Conservation (phyloP, 2,329 filamentous ascomycete genomes). For the Oidium heveae region DNA sequence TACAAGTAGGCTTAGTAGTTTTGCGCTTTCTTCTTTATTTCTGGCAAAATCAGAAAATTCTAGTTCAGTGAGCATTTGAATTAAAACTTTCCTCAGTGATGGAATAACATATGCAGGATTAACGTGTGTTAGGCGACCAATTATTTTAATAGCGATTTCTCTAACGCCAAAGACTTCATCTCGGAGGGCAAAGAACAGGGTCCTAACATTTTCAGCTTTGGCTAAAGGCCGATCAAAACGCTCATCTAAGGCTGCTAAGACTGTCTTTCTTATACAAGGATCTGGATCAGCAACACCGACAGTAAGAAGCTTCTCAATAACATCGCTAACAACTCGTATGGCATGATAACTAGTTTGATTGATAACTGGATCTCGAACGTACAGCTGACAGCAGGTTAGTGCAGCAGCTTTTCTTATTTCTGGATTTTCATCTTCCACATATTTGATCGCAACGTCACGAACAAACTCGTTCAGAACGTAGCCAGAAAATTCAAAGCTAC, state of each 20-base stretch:
- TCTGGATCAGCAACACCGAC: slow-evolving; percentile 86
- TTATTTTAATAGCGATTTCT: slow-evolving; percentile 87
- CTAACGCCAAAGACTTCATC: slow-evolving; percentile 83
- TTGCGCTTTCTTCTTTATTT: slow-evolving; percentile 91
- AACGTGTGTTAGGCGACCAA: slow-evolving; percentile 68
- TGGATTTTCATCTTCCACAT: slow-evolving; percentile 85
- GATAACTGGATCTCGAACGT: slow-evolving; percentile 88
- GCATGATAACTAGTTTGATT: slow-evolving; percentile 95
- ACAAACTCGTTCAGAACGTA: slow-evolving; percentile 97
- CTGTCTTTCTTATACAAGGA: slow-evolving; percentile 65
- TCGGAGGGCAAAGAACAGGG: slow-evolving; percentile 82
- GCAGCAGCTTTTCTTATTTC: slow-evolving; percentile 87
- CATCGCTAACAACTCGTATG: slow-evolving; percentile 88
- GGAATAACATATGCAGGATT: slow-evolving; percentile 97
- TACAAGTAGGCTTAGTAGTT: slow-evolving; percentile 74
- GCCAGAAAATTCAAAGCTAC: slow-evolving; percentile 88
- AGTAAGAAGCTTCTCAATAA: slow-evolving; percentile 87
- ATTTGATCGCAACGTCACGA: slow-evolving; percentile 90
- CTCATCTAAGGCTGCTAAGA: slow-evolving; percentile 69
- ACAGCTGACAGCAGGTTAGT: slow-evolving; percentile 91
- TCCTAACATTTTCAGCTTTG: slow-evolving; percentile 91
- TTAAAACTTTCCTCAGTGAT: slow-evolving; percentile 75
- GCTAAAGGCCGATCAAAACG: slow-evolving; percentile 93
- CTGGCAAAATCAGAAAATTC: slow-evolving; percentile 85
- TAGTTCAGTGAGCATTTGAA: slow-evolving; percentile 87